Evolutionary conservation across 179 eudicot species (phyloP).

Genomic region (Corrigiola litoralis): DNA sequence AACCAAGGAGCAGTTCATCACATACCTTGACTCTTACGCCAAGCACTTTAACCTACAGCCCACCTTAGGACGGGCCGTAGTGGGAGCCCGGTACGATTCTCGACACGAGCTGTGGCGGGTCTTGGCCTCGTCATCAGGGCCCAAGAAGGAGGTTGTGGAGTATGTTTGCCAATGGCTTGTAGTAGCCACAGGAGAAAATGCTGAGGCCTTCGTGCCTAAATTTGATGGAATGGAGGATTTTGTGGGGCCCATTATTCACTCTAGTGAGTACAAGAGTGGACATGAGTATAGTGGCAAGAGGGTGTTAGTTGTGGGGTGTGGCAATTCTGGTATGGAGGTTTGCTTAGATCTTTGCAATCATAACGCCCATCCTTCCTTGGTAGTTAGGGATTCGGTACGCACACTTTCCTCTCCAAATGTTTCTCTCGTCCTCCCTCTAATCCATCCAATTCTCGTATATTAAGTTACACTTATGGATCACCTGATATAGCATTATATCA

Average conservation of each 20-base stretch:
- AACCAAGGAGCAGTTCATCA: constrained; percentile 47
- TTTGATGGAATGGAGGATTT: constrained; percentile 50
- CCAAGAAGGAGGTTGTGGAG: constrained; percentile 33
- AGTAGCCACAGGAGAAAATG: constrained; percentile 94
- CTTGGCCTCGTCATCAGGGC: constrained; percentile 3
- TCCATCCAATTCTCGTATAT: no score
- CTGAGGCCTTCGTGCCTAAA: constrained; percentile 60
- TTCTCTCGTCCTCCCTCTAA: no score
- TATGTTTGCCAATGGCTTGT: constrained; percentile 71
- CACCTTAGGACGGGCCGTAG: constrained; percentile 43
- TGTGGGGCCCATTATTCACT: constrained; percentile 54
- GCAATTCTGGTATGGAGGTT: constrained; percentile 96
- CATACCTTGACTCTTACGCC: constrained; percentile 57
- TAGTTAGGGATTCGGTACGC: constrained; percentile 71
- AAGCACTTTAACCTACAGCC: constrained; percentile 48
- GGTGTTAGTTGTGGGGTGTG: constrained; percentile 90
- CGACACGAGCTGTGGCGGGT: constrained; percentile 55
- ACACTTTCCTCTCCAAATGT: no score
- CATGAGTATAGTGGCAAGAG: constrained; percentile 40
- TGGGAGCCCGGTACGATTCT: constrained; percentile 43
- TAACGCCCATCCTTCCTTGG: constrained; percentile 65
- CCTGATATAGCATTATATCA: no score
- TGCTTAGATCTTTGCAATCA: constrained; percentile 84
- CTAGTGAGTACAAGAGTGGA: constrained; percentile 67
- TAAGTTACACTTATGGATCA: no score